These are phyloP conservation scores for Nemania serpens DNA, from an alignment of 2,329 filamentous ascomycete species.

Conservation along the genomic window DNA sequence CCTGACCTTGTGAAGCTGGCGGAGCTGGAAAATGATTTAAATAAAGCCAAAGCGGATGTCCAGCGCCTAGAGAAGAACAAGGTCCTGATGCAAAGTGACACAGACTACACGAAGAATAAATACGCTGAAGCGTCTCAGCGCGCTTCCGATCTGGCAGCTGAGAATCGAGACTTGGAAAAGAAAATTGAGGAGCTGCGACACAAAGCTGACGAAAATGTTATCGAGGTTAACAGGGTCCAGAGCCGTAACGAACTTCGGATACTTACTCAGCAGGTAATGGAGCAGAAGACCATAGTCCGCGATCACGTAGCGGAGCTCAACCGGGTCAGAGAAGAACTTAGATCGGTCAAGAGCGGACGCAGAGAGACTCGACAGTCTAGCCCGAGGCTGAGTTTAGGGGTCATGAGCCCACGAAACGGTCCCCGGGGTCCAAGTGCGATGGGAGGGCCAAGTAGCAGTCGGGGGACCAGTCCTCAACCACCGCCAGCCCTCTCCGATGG, in stretches of 20 bases:
- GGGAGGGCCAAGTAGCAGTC: conserved; percentile 40
- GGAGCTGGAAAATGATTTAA: conserved; percentile 48
- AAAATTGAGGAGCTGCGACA: conserved; percentile 48
- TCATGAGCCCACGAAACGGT: conserved; percentile 55
- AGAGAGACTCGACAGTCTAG: conserved; percentile 61
- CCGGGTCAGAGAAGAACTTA: conserved; percentile 54
- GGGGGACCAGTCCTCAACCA: conserved; percentile 34
- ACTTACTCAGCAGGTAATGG: conserved; percentile 46
- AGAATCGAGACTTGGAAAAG: conserved; percentile 52
- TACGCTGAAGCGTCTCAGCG: conserved; percentile 64
- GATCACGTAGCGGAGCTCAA: conserved; percentile 59
- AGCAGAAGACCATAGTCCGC: conserved; percentile 49
- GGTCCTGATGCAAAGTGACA: conserved; percentile 48
- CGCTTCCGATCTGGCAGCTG: conserved; percentile 49
- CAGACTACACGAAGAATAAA: conserved; percentile 60
- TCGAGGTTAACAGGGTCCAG: conserved; percentile 54
- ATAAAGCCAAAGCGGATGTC: conserved; percentile 47
- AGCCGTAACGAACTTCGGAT: conserved; percentile 42
- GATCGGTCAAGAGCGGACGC: conserved; percentile 52
- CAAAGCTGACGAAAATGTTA: conserved; percentile 51
- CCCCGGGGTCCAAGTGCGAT: conserved; percentile 39
- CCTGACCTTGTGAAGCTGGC: conserved; percentile 47
- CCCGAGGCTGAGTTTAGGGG: conserved; percentile 52
- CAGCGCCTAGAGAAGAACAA: conserved; percentile 47
- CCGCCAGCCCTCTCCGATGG: conserved; percentile 18